These are phyloP conservation scores for Juncus inflexus DNA, from an alignment of 176 grass and related monocot genomes.

Conservation along the genomic window DNA sequence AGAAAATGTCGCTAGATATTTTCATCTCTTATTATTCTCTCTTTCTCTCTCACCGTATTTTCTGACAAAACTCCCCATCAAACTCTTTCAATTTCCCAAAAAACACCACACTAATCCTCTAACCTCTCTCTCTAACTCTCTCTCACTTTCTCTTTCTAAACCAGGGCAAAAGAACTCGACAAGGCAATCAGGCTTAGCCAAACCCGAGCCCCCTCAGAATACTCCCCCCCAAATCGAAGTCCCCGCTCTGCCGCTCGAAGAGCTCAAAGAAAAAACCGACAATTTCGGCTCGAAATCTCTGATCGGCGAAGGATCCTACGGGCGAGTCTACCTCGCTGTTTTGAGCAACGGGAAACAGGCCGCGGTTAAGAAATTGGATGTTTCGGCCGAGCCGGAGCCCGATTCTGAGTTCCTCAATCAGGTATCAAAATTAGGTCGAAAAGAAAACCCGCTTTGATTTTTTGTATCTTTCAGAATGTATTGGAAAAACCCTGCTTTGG, in stretches of 20 bases:
- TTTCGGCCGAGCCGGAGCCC: conserved; percentile 50
- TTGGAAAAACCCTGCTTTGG: conserved; percentile 4
- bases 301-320: conserved; percentile 86
- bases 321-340: conserved; percentile 69
- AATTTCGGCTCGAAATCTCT: conserved; percentile 69
- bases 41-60: too few relatives aligned
- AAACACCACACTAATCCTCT: conserved; percentile 2
- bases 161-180: conserved; percentile 36
- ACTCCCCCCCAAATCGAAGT: conserved; percentile 47
- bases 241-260: conserved; percentile 60
- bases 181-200: conserved; percentile 31
- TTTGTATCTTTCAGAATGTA: too few relatives aligned
- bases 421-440: conserved; percentile 27
- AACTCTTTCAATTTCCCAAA: neutral
- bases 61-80: too few relatives aligned
- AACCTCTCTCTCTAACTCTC: neutral
- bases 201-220: conserved; percentile 38
- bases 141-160: conserved; percentile 8
- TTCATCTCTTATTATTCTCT: too few relatives aligned
- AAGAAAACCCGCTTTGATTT: too few relatives aligned
- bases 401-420: conserved; percentile 64
- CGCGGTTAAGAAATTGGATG: conserved; percentile 80
- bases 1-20: too few relatives aligned
- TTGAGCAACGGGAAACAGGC: conserved; percentile 62
- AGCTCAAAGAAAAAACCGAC: conserved; percentile 73